Percentiles rank a stretch among this genome's conserved stretches.
These are phyloP conservation scores for Mycothermus thermophilus DNA, from an alignment of 495 filamentous ascomycete genomes.

Conservation along the genomic window DNA sequence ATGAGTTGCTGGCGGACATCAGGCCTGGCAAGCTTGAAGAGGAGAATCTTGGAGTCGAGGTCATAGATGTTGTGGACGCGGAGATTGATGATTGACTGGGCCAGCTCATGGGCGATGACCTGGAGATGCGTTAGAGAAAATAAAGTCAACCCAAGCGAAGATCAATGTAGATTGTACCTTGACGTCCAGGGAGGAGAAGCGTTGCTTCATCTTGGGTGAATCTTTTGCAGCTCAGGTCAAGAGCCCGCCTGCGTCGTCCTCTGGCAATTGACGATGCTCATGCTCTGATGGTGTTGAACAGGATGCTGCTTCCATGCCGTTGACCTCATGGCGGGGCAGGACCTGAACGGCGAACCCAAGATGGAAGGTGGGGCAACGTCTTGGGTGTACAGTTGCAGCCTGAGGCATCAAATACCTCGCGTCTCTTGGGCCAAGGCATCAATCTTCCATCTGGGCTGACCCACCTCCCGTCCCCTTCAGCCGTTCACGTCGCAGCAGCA, in stretches of 20 bases:
- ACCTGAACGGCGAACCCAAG: slow-evolving; percentile 2
- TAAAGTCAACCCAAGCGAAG: not conserved
- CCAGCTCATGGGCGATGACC: slow-evolving; percentile 90
- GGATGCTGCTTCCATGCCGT: too few species aligned
- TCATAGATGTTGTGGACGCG: slow-evolving; percentile 92
- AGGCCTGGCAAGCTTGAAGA: slow-evolving; percentile 82
- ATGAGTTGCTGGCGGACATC: slow-evolving; percentile 74
- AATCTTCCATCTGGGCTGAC: too few species aligned
- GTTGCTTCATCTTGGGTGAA: slow-evolving; percentile 70
- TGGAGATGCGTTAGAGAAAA: slow-evolving; percentile 19
- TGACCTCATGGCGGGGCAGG: not conserved
- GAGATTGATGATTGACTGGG: slow-evolving; percentile 53
- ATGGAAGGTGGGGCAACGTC: slow-evolving; percentile 6
- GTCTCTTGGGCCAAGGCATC: too few species aligned
- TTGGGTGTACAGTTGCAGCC: too few species aligned
- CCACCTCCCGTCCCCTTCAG: too few species aligned
- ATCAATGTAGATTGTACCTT: slow-evolving; percentile 36
- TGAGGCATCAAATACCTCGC: too few species aligned
- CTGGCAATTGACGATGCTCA: too few species aligned
- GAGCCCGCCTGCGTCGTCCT: too few species aligned
- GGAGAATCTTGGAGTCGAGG: slow-evolving; percentile 84
- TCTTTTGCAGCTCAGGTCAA: not conserved
- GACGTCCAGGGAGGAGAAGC: slow-evolving; percentile 89
- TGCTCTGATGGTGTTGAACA: too few species aligned
- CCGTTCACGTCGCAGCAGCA: too few species aligned